Evolutionary conservation across 441 rosid species (phyloP).

Genomic region (Sinapis alba): DNA sequence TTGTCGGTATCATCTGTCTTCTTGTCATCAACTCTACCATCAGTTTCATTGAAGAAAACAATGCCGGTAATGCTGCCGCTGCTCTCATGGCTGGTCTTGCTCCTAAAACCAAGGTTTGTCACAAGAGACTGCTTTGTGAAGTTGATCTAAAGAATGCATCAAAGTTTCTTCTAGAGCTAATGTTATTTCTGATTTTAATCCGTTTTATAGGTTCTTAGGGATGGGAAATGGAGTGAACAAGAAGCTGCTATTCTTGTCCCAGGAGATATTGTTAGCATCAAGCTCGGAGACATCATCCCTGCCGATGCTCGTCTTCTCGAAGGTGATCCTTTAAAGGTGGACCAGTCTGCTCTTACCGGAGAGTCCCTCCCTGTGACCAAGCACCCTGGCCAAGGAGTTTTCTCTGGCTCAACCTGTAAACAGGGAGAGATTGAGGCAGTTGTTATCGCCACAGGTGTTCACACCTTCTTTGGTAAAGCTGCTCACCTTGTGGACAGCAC

Average conservation of each 20-base stretch:
- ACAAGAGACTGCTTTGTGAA: background rate
- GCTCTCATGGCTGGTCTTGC: slow-evolving; percentile 98
- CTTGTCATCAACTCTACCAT: slow-evolving; percentile 90
- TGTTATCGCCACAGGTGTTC: slow-evolving; percentile 71
- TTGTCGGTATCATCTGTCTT: slow-evolving; percentile 83
- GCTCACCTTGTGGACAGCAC: slow-evolving; percentile 76
- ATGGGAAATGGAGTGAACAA: slow-evolving; percentile 82
- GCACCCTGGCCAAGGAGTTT: slow-evolving; percentile 59
- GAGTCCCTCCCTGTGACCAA: slow-evolving; percentile 54
- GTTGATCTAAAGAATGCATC: background rate
- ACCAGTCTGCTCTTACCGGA: slow-evolving; percentile 43
- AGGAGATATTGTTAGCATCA: slow-evolving; percentile 74
- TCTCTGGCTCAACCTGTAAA: slow-evolving; percentile 70
- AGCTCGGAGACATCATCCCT: slow-evolving; percentile 74
- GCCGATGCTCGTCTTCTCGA: slow-evolving; percentile 59
- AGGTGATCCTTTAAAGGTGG: slow-evolving; percentile 56
- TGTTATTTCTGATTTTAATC: slow-evolving; percentile 5
- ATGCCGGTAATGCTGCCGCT: slow-evolving; percentile 94
- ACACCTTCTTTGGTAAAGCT: slow-evolving; percentile 72
- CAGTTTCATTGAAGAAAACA: slow-evolving; percentile 94
- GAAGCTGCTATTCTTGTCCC: slow-evolving; percentile 94
- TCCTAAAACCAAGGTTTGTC: slow-evolving; percentile 82
- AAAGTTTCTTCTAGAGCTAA: background rate
- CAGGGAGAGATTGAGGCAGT: slow-evolving; percentile 72
- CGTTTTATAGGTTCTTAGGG: slow-evolving; percentile 56